Conservation (phyloP, 352 stramenopile genomes). For the Elongisporangium senticosum region DNA sequence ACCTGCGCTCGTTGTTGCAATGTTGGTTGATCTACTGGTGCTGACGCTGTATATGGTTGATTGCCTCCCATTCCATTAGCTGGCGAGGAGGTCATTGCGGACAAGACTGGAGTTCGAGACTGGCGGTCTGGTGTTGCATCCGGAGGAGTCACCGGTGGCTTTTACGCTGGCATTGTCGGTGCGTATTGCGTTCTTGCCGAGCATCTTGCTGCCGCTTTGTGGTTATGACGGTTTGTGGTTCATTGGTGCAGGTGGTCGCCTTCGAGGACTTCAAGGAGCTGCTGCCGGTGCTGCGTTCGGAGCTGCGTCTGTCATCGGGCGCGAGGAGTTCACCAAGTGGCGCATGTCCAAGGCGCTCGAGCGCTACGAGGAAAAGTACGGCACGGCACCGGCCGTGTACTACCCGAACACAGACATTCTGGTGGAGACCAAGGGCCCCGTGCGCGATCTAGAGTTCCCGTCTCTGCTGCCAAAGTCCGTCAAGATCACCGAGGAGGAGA, state of each 20-base stretch:
- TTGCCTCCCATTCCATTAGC: constrained; percentile 17
- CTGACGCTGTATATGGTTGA: background rate
- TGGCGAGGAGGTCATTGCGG: constrained; percentile 69
- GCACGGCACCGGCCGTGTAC: constrained; percentile 48
- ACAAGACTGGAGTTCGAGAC: constrained; percentile 63
- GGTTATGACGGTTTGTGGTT: background rate
- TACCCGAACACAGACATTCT: constrained; percentile 56
- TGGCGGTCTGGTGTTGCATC: constrained; percentile 47
- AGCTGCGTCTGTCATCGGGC: constrained; percentile 51
- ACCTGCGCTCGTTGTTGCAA: background rate
- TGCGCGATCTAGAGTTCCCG: constrained; percentile 51
- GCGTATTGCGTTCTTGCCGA: constrained; percentile 5
- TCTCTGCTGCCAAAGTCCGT: constrained; percentile 63
- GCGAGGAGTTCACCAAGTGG: constrained; percentile 74
- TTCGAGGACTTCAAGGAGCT: constrained; percentile 64
- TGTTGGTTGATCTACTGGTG: background rate
- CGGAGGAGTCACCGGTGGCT: constrained; percentile 60
- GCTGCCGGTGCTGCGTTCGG: constrained; percentile 53
- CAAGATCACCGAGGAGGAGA: constrained; percentile 71
- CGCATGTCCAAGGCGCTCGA: constrained; percentile 65
- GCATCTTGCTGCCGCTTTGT: background rate
- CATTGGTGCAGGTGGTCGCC: constrained; percentile 39
- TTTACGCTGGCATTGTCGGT: constrained; percentile 69
- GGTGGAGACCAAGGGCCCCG: constrained; percentile 56
- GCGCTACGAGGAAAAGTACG: constrained; percentile 80